Evolutionary conservation across 257 asterid species (phyloP).

Genomic region (Nemophila menziesii): DNA sequence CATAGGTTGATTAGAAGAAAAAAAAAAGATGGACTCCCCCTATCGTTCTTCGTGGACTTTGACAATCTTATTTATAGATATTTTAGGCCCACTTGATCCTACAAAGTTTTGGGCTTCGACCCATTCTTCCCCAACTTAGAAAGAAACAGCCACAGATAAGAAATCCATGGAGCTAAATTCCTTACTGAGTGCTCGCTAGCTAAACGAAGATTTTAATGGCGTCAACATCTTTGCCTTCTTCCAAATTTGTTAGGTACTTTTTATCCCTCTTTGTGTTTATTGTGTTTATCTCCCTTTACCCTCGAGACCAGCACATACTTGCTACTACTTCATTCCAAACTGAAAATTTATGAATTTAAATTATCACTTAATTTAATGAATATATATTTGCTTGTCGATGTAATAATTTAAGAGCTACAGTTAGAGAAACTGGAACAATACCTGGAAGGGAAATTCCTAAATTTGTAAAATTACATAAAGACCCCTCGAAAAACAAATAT

Average conservation of each 20-base stretch:
- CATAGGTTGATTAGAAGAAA: too few relatives aligned
- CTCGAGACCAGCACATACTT: background rate
- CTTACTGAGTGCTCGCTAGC: background rate
- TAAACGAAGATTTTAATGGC: constrained; percentile 16
- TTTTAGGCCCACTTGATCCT: too few relatives aligned
- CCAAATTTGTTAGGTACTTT: constrained; percentile 6
- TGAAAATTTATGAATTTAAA: background rate
- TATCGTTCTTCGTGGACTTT: too few relatives aligned
- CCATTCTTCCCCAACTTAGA: too few relatives aligned
- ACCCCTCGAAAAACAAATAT: constrained; percentile 26
- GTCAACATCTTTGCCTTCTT: constrained; percentile 11
- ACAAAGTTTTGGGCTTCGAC: too few relatives aligned
- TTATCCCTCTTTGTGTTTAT: background rate
- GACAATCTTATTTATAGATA: too few relatives aligned
- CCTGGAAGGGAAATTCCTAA: constrained; percentile 22
- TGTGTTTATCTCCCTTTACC: background rate
- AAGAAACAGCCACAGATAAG: too few relatives aligned
- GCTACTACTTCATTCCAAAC: too few relatives aligned
- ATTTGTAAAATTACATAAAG: constrained; percentile 33
- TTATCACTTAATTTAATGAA: background rate
- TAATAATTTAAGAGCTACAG: constrained; percentile 19
- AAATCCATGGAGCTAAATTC: too few relatives aligned
- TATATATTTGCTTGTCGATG: constrained; percentile 5
- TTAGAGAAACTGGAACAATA: constrained; percentile 27
- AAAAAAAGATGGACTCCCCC: too few relatives aligned